Base-by-base conservation (phyloP, 495 filamentous ascomycete genomes). In the Penicillium verhagenii region DNA sequence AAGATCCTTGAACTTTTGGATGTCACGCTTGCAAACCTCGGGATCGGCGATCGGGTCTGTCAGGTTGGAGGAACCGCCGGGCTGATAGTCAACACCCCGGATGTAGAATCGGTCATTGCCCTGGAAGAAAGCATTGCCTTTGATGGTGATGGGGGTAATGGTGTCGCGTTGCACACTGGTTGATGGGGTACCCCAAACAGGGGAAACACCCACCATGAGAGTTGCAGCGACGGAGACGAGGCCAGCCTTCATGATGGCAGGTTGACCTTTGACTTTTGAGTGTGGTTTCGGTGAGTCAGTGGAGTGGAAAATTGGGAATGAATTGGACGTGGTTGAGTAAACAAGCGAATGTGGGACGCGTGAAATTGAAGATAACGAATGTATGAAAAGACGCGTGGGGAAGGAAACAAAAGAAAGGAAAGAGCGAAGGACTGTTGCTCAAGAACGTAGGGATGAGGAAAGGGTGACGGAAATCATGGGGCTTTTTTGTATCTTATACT, bases 41-140 rank as follows among this genome's bases (percentile, higher is more conserved):
- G 72, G 61, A 62, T 95, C 85, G 47, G 91, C 85, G 46, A 97
- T 85, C 40, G 93, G 92, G 61, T 98, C 93, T 18, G 68, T 62
- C 50, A 89, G 80, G 48, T 85, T 75, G 20, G 91, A 92, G 19
- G 89, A 88, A 55, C 93, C 93, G 56, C 93, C 92, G 46, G 92
- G 92, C 70, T 96, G 92, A 73, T 96, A 97, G 79, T 96, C 93
- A 58, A 97, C 86, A 67, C 93, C 93, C 40, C 91, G 89, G 47
- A 97, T 84, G 70, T 97, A 97, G 82, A 96, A 97, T 56, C 93
- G 86, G 10, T 84, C 71, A 56, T 82, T 71, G 52, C 90, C 91
- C 62, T 87, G 80, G 79, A 92, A 97, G 82, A 97, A 96, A 47
- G 93, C 91, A 70, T 84, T 69, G 68, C 86, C 72, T 75, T 82